Percentiles rank a stretch among this genome's conserved stretches.
Conservation (phyloP, 305 asterid genomes). For the Fraxinus angustifolia region DNA sequence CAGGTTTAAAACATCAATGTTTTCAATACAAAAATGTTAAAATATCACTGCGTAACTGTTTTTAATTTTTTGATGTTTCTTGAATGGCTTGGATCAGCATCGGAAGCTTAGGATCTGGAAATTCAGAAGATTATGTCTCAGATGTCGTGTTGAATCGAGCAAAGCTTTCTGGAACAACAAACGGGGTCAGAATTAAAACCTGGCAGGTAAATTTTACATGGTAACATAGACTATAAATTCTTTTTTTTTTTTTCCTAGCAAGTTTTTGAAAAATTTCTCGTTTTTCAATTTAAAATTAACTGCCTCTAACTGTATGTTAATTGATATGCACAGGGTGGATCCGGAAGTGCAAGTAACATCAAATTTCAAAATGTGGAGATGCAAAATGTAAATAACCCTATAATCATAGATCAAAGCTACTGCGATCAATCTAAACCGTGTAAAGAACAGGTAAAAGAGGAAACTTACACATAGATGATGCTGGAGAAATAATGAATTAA, state of each 20-base stretch:
- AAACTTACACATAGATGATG: not conserved
- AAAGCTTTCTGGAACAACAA: constrained; percentile 43
- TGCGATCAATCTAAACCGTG: constrained; percentile 61
- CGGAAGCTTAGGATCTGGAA: constrained; percentile 64
- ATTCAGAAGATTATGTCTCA: not conserved
- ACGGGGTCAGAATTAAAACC: constrained; percentile 87
- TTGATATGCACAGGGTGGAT: constrained; percentile 53
- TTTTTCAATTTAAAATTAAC: not conserved
- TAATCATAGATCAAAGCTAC: constrained; percentile 66
- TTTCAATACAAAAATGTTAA: not conserved
- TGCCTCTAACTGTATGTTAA: not conserved
- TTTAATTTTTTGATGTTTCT: constrained; percentile 13
- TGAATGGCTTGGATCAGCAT: not conserved
- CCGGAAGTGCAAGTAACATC: constrained; percentile 71
- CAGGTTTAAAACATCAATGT: constrained; percentile 24
- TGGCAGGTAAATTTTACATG: constrained; percentile 50
- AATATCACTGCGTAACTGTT: not conserved
- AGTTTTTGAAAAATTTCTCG: not conserved
- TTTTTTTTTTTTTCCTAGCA: not conserved
- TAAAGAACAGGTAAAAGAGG: constrained; percentile 39
- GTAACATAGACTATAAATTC: not conserved
- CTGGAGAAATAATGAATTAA: not conserved
- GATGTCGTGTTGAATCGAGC: not conserved
- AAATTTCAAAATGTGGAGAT: constrained; percentile 56
- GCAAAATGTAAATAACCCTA: constrained; percentile 63